Conservation (phyloP, 345 rosid genomes). For the Brassica juncea region DNA sequence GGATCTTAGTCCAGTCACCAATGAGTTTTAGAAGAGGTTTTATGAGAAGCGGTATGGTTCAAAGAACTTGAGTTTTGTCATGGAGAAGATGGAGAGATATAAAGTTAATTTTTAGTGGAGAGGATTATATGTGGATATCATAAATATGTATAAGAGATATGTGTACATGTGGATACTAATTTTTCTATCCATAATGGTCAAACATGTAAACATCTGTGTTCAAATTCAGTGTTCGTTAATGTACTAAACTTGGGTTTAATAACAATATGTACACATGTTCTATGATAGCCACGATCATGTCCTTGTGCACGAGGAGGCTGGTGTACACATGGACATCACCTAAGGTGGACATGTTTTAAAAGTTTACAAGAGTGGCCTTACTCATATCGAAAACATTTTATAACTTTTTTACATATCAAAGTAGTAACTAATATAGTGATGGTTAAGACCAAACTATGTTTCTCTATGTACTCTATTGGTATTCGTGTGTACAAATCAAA, state of each 20-base stretch:
- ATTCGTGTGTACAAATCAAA: too few relatives aligned
- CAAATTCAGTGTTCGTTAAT: neutral
- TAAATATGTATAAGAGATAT: too few relatives aligned
- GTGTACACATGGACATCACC: neutral
- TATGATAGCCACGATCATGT: neutral
- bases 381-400: too few relatives aligned
- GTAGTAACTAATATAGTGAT: too few relatives aligned
- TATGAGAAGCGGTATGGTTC: conserved; percentile 60
- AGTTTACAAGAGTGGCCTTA: too few relatives aligned
- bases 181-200: neutral
- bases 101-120: conserved; percentile 65
- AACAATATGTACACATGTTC: neutral
- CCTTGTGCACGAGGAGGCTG: neutral
- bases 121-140: conserved; percentile 39
- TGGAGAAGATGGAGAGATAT: conserved; percentile 59
- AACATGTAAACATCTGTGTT: neutral
- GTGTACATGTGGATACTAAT: neutral
- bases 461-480: too few relatives aligned
- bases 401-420: too few relatives aligned
- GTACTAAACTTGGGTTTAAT: neutral
- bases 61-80: conserved; percentile 37
- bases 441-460: too few relatives aligned
- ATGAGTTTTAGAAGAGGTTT: conserved; percentile 73
- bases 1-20: conserved; percentile 79
- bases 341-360: neutral